Percentiles rank a stretch among this genome's conserved stretches.
phyloP scores from a whole-genome alignment of 805 yeast genomes.

The Wickerhamiella brachini region DNA sequence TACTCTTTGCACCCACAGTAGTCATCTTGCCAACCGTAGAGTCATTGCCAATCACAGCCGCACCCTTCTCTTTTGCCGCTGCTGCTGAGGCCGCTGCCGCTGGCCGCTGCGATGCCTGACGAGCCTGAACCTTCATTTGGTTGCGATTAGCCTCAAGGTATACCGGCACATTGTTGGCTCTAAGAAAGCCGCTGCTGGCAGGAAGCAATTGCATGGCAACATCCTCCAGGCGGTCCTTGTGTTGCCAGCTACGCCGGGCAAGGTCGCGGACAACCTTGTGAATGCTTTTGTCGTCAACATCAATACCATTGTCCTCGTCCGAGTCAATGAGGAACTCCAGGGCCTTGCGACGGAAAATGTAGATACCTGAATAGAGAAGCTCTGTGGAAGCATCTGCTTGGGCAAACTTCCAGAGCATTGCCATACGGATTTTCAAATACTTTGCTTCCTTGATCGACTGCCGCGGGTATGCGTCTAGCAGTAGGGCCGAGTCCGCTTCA shows the following conservation, averaged over 20 bases:
- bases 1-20: slow-evolving; percentile 66
- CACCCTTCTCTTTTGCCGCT: slow-evolving; percentile 17
- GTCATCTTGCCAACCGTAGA: slow-evolving; percentile 60
- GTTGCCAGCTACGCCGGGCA: slow-evolving; percentile 88
- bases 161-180: slow-evolving; percentile 66
- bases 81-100: slow-evolving; percentile 8
- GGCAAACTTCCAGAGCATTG: slow-evolving; percentile 82
- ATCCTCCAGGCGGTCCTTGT: slow-evolving; percentile 41
- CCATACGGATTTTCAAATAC: slow-evolving; percentile 64
- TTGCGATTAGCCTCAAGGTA: slow-evolving; percentile 83
- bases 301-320: slow-evolving; percentile 15
- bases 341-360: slow-evolving; percentile 44
- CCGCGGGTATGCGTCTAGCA: slow-evolving; percentile 61
- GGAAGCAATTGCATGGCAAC: slow-evolving; percentile 65
- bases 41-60: slow-evolving; percentile 78
- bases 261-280: slow-evolving; percentile 55
- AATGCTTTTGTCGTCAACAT: slow-evolving; percentile 12
- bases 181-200: slow-evolving; percentile 39
- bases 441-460: slow-evolving; percentile 60
- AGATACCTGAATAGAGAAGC: slow-evolving; percentile 60
- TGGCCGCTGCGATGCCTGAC: slow-evolving; percentile 21
- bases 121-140: slow-evolving; percentile 48
- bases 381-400: slow-evolving; percentile 62
- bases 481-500: slow-evolving; percentile 24
- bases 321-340: slow-evolving; percentile 35